Conservation (phyloP, 768 basidiomycete genomes). For the Leccinum aurantiacum region DNA sequence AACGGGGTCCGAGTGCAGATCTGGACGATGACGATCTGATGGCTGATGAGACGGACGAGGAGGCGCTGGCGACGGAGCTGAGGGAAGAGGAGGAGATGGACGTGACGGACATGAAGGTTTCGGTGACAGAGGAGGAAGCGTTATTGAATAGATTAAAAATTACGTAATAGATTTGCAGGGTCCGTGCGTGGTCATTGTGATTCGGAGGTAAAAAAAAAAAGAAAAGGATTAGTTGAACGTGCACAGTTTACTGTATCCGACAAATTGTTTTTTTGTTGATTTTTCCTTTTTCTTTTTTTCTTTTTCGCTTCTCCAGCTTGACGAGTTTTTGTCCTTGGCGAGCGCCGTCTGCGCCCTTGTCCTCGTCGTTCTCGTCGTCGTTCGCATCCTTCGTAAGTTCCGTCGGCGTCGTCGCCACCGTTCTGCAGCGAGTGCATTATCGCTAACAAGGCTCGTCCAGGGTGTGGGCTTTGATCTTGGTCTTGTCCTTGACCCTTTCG, state of each 20-base stretch:
- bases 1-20: constrained; percentile 20
- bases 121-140: constrained; percentile 37
- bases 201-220: constrained; percentile 10
- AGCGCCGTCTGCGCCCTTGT: constrained; percentile 12
- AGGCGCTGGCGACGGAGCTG: constrained; percentile 39
- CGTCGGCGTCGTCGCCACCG: neutral
- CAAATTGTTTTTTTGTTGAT: constrained; percentile 19
- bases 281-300: constrained; percentile 20
- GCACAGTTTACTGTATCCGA: constrained; percentile 8
- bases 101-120: constrained; percentile 32
- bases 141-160: constrained; percentile 23
- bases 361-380: constrained; percentile 23
- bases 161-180: constrained; percentile 18
- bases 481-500: constrained; percentile 36
- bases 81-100: constrained; percentile 45
- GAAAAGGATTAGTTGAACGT: constrained; percentile 6
- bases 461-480: constrained; percentile 31
- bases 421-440: neutral
- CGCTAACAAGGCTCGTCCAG: constrained; percentile 7
- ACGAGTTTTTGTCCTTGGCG: constrained; percentile 25
- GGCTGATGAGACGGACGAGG: constrained; percentile 38
- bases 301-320: constrained; percentile 23
- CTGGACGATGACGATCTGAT: constrained; percentile 28
- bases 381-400: neutral
- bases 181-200: constrained; percentile 33